Evolutionary conservation across 148 eudicot species (phyloP), one percentile per base, ranked within the genome.

Genomic region (Diospyros kaki): DNA sequence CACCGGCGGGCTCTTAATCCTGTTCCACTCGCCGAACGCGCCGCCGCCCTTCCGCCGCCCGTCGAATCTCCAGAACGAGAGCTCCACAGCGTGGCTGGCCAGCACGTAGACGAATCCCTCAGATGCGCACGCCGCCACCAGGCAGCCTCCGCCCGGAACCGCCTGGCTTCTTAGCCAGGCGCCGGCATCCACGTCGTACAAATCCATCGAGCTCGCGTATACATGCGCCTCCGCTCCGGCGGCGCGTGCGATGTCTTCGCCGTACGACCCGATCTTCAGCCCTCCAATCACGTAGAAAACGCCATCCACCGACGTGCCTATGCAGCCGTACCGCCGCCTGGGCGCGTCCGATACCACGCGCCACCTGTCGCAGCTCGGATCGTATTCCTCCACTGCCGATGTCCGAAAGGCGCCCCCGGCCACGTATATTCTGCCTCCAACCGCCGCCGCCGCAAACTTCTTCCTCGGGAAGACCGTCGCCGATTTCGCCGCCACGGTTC

Each of bases 71-170:
- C 98, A 93, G 53, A 93, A 93, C 0, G 94, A 89, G 1, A 91
- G 75, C 84, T 91, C 97, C 5, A 91, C 97, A 2, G 94, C 94
- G 41, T 93, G 97, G 76, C 98, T 93, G 0, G 90, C 77, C 1
- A 93, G 70, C 12, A 91, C 75, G 73, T 89, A 93, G 1, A 91
- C 81, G 58, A 77, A 42, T 0, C 89, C 89, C 14, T 66, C 63
- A 3, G 91, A 85, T 17, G 93, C 86, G 9, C 97, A 89, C 1
- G 98, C 97, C 6, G 93, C 98, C 78, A 91, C 97, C 48, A 91
- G 89, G 66, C 98, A 93, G 4, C 97, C 98, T 1, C 98, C 97
- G 1, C 93, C 93, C 9, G 97, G 98, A 1, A 93, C 88, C 0
- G 78, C 76, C 3, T 93, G 69, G 73, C 89, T 88, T 75, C 91